Base-by-base conservation (phyloP, 2,329 filamentous ascomycete genomes). In the Chaetomiaceae sp. region DNA sequence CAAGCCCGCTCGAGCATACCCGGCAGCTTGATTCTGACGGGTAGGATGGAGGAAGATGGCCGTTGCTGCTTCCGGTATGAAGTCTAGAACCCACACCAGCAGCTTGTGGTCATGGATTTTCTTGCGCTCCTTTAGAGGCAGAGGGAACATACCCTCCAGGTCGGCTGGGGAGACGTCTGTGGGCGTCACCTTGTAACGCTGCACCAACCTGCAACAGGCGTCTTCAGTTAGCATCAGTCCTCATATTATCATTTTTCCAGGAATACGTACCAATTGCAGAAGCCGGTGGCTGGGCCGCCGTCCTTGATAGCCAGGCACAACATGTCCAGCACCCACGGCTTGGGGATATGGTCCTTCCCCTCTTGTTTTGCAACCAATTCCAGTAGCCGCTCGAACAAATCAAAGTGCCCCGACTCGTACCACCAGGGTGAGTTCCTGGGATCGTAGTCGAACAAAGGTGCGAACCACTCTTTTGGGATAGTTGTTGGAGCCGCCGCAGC, bases 181-280 rank as follows among this genome's bases (percentile, higher is more conserved):
- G 4, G n/a, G 30, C 3, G 14, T 8, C 10, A 48, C 5, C 1
- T 12, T 17, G 27, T 35, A 48, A 20, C 20, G 38, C 30, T 41
- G 13, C 9, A 25, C 20, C 38, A 42, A 14, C 46, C 46, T 42
- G 14, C 10, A 7, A 5, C 10, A n/a, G 10, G 14, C 20, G 20
- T 13, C 5, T 7, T 4, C 6, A 35, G 38, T 48, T 30, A 42
- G 46, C 16, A 5, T n/a, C n/a, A 35, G 25, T 27, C 25, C 25
- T 27, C n/a, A n/a, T n/a, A n/a, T n/a, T 27, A 10, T 6, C 10
- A 10, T 27, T 27, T 27, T 10, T 27, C 25, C 25, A 27, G 25
- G 25, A 27, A 10, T 25, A 42, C 38, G 9, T 50, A 50, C 47
- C 47, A 44, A 23, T 8, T 16, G 34, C 21, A 38, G 17, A 50